Base-by-base conservation (phyloP, 805 yeast genomes). In the Wickerhamomyces strasburgensis region DNA sequence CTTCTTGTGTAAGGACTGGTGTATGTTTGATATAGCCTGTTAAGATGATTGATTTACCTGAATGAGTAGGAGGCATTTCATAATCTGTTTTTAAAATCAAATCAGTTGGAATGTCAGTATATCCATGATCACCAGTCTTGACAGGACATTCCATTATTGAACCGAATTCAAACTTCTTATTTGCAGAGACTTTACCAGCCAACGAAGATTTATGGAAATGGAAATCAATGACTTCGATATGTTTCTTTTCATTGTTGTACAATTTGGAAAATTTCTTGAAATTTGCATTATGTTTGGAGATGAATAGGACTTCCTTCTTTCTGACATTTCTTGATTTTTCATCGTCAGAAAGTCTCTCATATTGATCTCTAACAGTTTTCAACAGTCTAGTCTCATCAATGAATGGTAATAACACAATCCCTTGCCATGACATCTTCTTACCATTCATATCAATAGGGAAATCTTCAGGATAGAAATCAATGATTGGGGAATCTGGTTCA, bases 401-500 rank as follows among this genome's bases (percentile, higher is more conserved):
- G 48, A 89, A 89, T 0, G 98, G 97, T 38, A 89, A 64, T 28
- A 89, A 62, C 1, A 95, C 89, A 51, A 89, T 83, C 37, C 95
- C 97, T 57, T 87, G 94, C 98, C 98, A 89, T 34, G 90, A 70
- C 86, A 84, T 83, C 48, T 84, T 87, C 48, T 86, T 85, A 19
- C 98, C 98, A 56, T 89, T 88, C 96, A 89, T 87, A 61, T 89
- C 98, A 46, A 89, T 81, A 31, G 80, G 75, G 61, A 89, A 89
- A 23, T 84, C 81, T 40, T 76, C 84, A 0, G 98, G 98, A 52
- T 89, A 89, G 48, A 88, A 89, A 52, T 89, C 96, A 45, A 84
- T 80, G 43, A 89, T 87, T 36, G 83, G 94, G 28, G 95, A 84
- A 31, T 75, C 75, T 1, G 81, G 73, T 18, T 80, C 75, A 7